Percentiles rank a stretch among this genome's conserved stretches.
Evolutionary conservation across 2,329 filamentous ascomycete species (phyloP).

Genomic region (Coniochaeta hoffmannii): DNA sequence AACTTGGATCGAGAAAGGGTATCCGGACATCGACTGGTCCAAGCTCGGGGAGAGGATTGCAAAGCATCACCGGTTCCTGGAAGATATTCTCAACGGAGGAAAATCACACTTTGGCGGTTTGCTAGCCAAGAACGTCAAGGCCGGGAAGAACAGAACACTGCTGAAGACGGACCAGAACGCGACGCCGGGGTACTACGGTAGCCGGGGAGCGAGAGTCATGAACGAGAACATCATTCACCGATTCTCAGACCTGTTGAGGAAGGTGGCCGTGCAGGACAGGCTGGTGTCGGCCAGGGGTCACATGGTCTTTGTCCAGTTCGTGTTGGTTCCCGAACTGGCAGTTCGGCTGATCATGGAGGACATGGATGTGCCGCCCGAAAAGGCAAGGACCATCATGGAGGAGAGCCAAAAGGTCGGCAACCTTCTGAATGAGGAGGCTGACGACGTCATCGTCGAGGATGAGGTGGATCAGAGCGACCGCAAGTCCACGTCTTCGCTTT

Average conservation of each 20-base stretch:
- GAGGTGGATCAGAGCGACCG: conserved; percentile 4
- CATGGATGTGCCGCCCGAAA: conserved; percentile 33
- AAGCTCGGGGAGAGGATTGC: conserved; percentile 51
- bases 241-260: conserved; percentile 53
- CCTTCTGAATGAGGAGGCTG: conserved; percentile 57
- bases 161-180: conserved; percentile 50
- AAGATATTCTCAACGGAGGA: conserved; percentile 51
- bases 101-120: conserved; percentile 53
- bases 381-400: conserved; percentile 49
- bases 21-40: conserved; percentile 67
- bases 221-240: conserved; percentile 58
- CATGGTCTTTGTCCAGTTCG: conserved; percentile 62
- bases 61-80: conserved; percentile 46
- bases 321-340: conserved; percentile 67
- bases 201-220: conserved; percentile 64
- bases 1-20: conserved; percentile 44
- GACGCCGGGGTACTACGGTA: conserved; percentile 78
- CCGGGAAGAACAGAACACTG: conserved; percentile 53
- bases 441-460: conserved; percentile 39
- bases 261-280: conserved; percentile 54
- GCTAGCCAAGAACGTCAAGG: conserved; percentile 46
- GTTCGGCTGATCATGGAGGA: conserved; percentile 50
- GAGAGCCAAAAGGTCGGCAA: conserved; percentile 62
- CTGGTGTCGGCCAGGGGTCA: conserved; percentile 61
- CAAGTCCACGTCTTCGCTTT: conserved; percentile 14